A percentile compares a stretch with the other conserved stretches of the same genome.
Conservation (phyloP, 2,329 filamentous ascomycete species). For the Capronia americana region DNA sequence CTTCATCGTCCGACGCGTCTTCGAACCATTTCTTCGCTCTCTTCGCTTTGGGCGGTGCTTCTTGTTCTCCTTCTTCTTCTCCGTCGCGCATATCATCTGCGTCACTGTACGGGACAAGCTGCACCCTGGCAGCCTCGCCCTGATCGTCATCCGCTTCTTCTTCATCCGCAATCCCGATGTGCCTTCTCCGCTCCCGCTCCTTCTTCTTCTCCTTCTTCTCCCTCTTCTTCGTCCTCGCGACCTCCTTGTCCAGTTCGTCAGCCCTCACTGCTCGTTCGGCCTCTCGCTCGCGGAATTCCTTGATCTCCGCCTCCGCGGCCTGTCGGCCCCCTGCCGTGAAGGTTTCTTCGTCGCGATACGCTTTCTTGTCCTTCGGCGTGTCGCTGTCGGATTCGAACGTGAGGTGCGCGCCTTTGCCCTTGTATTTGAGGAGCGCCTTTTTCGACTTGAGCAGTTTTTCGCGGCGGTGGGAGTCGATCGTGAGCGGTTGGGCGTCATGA, state of each 20-base stretch:
- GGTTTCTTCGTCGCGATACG: constrained; percentile 81
- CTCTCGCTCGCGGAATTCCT: constrained; percentile 75
- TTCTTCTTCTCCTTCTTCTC: constrained; percentile 50
- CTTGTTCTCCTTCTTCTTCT: constrained; percentile 35
- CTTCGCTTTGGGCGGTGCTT: constrained; percentile 40
- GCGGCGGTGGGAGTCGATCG: constrained; percentile 92
- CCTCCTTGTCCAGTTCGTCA: constrained; percentile 81
- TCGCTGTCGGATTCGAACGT: constrained; percentile 78
- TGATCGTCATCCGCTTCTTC: constrained; percentile 44
- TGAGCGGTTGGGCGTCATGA: constrained; percentile 69
- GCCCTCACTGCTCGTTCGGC: constrained; percentile 72
- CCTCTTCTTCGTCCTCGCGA: constrained; percentile 73
- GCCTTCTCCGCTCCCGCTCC: constrained; percentile 47
- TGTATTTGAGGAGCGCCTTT: constrained; percentile 90
- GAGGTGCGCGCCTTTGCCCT: constrained; percentile 82
- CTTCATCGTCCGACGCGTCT: constrained; percentile 31
- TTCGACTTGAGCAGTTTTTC: constrained; percentile 96
- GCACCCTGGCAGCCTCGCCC: constrained; percentile 44
- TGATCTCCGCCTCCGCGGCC: constrained; percentile 72
- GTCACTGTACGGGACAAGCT: constrained; percentile 44
- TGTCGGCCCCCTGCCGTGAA: constrained; percentile 70
- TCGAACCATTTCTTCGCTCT: constrained; percentile 51
- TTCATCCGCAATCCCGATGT: constrained; percentile 42
- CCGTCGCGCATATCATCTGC: constrained; percentile 33
- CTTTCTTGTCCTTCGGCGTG: constrained; percentile 77